phyloP scores from a whole-genome alignment of 176 grass and related monocot genomes.

The Elymus sibiricus region DNA sequence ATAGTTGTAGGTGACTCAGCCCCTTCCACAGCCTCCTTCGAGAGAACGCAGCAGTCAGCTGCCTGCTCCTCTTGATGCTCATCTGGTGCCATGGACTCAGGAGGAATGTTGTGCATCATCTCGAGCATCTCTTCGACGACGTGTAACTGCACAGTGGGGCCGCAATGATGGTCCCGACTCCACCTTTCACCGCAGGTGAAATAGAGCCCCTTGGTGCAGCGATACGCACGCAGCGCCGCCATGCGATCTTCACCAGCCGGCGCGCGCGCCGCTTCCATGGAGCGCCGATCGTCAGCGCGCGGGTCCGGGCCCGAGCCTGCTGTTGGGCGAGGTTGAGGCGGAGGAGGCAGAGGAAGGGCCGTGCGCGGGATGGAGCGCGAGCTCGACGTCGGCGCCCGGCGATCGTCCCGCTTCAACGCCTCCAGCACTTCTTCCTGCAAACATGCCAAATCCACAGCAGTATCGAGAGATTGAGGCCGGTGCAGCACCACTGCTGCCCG shows the following conservation, averaged over 20 bases:
- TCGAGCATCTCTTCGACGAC: background rate
- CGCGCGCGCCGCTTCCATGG: background rate
- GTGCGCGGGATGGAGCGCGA: background rate
- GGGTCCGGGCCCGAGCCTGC: too few species aligned
- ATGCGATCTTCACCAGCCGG: fast-evolving
- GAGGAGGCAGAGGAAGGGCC: background rate
- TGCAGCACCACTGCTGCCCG: too few species aligned
- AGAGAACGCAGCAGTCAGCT: too few species aligned
- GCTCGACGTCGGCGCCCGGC: fast-evolving
- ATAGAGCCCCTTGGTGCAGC: background rate
- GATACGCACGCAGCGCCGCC: background rate
- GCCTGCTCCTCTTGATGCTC: too few species aligned
- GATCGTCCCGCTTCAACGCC: background rate
- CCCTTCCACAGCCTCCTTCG: too few species aligned
- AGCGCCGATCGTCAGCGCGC: too few species aligned
- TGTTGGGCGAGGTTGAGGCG: background rate
- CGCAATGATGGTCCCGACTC: background rate
- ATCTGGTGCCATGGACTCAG: too few species aligned
- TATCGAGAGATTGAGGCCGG: background rate
- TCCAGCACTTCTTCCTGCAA: background rate
- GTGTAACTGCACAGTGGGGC: background rate
- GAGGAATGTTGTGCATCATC: background rate
- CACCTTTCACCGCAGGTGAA: background rate
- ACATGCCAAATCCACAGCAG: background rate
- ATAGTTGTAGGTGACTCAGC: too few species aligned